Evolutionary conservation across 495 filamentous ascomycete genomes (phyloP).

Genomic region (Hyaloscypha bicolor): DNA sequence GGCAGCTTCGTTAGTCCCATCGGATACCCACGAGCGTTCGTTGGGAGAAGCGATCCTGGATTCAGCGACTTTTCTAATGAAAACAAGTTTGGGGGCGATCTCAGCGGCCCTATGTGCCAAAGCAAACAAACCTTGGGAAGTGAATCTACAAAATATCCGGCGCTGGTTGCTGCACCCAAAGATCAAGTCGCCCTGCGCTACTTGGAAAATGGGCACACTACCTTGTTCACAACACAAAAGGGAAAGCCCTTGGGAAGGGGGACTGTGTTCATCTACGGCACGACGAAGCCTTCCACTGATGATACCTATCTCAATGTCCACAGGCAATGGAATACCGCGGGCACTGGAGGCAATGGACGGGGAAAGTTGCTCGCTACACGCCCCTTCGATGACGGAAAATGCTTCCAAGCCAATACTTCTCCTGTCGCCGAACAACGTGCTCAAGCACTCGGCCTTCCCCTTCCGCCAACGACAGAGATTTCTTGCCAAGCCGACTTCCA

Average conservation of each 20-base stretch:
- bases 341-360: conserved; percentile 73
- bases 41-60: conserved; percentile 48
- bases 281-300: conserved; percentile 59
- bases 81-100: conserved; percentile 50
- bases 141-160: conserved; percentile 58
- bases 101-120: conserved; percentile 56
- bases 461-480: conserved; percentile 45
- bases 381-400: conserved; percentile 82
- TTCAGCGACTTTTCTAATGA: conserved; percentile 51
- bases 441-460: too few relatives aligned
- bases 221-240: conserved; percentile 56
- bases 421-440: conserved; percentile 45
- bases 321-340: conserved; percentile 71
- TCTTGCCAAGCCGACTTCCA: conserved; percentile 74
- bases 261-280: conserved; percentile 82
- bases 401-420: conserved; percentile 65
- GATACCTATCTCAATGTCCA: conserved; percentile 72
- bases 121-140: conserved; percentile 51
- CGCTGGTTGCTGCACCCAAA: conserved; percentile 67
- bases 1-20: conserved; percentile 70
- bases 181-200: conserved; percentile 73
- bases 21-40: conserved; percentile 69
- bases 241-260: conserved; percentile 72
- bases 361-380: conserved; percentile 73
- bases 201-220: conserved; percentile 88